Conservation (phyloP, 495 filamentous ascomycete genomes). For the Aspergillus asperescens region DNA sequence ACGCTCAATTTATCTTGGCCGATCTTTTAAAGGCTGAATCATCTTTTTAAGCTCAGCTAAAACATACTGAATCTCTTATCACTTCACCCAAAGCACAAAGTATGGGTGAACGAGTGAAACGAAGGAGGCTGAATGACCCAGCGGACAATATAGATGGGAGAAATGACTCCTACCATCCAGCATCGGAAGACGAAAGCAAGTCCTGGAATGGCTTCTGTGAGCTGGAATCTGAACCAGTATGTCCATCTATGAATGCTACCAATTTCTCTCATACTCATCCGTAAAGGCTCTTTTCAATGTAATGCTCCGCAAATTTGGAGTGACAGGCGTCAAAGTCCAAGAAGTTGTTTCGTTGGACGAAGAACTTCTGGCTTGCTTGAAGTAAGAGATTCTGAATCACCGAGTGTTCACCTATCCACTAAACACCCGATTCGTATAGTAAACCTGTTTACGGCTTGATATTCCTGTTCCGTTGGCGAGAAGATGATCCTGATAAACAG, state of each 20-base stretch:
- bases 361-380: slow-evolving; percentile 57
- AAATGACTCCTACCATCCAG: slow-evolving; percentile 29
- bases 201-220: slow-evolving; percentile 78
- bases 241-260: slow-evolving; percentile 11
- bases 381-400: slow-evolving; percentile 38
- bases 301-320: slow-evolving; percentile 74
- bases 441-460: slow-evolving; percentile 76
- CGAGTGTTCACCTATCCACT: not conserved
- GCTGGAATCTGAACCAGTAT: slow-evolving; percentile 85
- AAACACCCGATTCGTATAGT: slow-evolving; percentile 28
- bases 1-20: too few relatives aligned
- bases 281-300: slow-evolving; percentile 74
- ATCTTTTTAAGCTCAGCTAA: not conserved
- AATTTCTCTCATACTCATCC: not conserved
- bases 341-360: slow-evolving; percentile 75
- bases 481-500: slow-evolving; percentile 53
- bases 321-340: slow-evolving; percentile 65
- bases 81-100: not conserved
- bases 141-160: slow-evolving; percentile 4
- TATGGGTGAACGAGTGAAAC: slow-evolving; percentile 35
- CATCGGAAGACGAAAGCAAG: slow-evolving; percentile 38
- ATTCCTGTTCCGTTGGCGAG: slow-evolving; percentile 70
- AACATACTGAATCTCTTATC: not conserved
- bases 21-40: too few relatives aligned
- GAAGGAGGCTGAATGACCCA: slow-evolving; percentile 27